Percentiles rank a stretch among this genome's conserved stretches.
Conservation (phyloP, 225 moss, liverwort and hornwort species). For the Thuidium tamariscinum region DNA sequence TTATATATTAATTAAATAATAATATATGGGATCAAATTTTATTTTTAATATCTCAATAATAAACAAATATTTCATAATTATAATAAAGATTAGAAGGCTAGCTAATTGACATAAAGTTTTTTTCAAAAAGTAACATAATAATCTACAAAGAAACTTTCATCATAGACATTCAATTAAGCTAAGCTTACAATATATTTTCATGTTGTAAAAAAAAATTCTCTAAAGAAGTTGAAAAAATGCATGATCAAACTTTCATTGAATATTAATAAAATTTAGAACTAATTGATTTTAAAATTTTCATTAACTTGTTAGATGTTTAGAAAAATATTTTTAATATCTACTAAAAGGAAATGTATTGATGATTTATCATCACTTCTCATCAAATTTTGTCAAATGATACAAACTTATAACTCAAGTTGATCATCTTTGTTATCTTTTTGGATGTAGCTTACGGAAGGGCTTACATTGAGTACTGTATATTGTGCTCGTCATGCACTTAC, state of each 20-base stretch:
- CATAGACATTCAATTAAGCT: too few species aligned
- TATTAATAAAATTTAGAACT: too few species aligned
- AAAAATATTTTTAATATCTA: neutral
- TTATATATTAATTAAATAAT: too few species aligned
- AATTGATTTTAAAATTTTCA: neutral
- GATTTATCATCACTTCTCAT: neutral
- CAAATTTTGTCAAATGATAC: neutral
- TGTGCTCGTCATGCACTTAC: constrained; percentile 17
- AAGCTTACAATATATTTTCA: neutral
- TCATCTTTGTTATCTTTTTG: neutral
- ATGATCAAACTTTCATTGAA: neutral
- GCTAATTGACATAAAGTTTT: neutral
- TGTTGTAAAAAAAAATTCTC: neutral
- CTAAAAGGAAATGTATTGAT: neutral
- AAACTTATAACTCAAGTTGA: neutral
- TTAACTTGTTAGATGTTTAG: neutral
- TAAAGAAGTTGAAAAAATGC: neutral
- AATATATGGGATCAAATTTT: too few species aligned
- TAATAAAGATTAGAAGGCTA: accelerated
- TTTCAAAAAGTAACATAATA: neutral
- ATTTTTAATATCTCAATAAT: too few species aligned
- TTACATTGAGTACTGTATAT: neutral
- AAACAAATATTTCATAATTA: too few species aligned
- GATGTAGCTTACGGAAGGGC: neutral
- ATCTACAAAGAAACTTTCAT: accelerated